A percentile compares a stretch with the other conserved stretches of the same genome.
phyloP scores from a whole-genome alignment of 345 rosid species.

The Capsella bursapastoris region DNA sequence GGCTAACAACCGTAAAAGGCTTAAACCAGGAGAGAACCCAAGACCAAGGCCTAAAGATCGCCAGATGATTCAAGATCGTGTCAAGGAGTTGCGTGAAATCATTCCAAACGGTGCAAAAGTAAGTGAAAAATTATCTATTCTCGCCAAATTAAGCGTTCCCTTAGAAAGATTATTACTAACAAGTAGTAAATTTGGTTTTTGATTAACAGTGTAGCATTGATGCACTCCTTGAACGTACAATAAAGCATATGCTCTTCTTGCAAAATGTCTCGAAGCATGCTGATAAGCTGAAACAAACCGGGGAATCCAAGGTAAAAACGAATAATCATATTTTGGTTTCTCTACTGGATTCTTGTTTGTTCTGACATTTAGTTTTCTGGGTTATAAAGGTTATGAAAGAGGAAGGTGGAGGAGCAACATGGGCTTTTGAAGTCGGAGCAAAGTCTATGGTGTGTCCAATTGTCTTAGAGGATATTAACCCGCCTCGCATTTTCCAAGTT shows the following conservation, averaged over 20 bases:
- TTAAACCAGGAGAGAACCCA: conserved; percentile 92
- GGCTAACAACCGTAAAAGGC: conserved; percentile 66
- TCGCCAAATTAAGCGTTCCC: not conserved
- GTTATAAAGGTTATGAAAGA: conserved; percentile 63
- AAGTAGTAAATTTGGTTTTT: not conserved
- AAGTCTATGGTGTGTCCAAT: conserved; percentile 89
- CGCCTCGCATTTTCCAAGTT: conserved; percentile 89
- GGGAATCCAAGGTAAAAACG: conserved; percentile 73
- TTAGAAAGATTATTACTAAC: conserved; percentile 10
- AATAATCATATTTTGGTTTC: not conserved
- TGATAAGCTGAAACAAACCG: conserved; percentile 83
- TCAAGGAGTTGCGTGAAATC: conserved; percentile 95
- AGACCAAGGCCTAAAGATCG: conserved; percentile 99
- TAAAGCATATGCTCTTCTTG: conserved; percentile 99
- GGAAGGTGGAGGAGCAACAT: conserved; percentile 91
- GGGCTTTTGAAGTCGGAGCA: conserved; percentile 98
- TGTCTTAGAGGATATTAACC: conserved; percentile 89
- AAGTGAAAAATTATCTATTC: conserved; percentile 38
- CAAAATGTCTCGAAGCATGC: conserved; percentile 95
- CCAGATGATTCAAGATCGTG: conserved; percentile 99
- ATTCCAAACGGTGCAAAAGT: conserved; percentile 96
- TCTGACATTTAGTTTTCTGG: conserved; percentile 4
- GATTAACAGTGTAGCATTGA: conserved; percentile 95
- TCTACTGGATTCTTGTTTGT: conserved; percentile 16
- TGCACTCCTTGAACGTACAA: conserved; percentile 88